A percentile compares a stretch with the other conserved stretches of the same genome.
These are phyloP conservation scores for Fagus crenata DNA, from an alignment of 306 rosid species.

Conservation along the genomic window DNA sequence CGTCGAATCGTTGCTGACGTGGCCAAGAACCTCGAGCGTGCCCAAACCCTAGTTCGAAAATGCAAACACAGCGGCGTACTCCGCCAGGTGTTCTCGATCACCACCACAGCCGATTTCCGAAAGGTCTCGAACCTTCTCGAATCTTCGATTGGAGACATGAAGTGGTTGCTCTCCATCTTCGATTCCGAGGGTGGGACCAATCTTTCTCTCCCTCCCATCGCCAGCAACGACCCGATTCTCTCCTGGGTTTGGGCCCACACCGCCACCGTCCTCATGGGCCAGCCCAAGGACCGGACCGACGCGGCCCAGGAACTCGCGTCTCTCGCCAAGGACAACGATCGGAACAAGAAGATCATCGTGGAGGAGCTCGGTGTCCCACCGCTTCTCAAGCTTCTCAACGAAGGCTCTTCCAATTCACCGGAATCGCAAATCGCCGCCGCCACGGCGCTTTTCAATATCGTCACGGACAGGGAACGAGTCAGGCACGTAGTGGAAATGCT, in stretches of 20 bases:
- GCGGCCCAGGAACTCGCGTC: constrained; percentile 58
- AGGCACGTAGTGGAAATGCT: constrained; percentile 29
- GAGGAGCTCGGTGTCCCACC: constrained; percentile 79
- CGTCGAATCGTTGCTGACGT: constrained; percentile 68
- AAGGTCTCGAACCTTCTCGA: constrained; percentile 61
- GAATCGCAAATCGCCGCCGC: constrained; percentile 80
- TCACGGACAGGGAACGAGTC: constrained; percentile 46
- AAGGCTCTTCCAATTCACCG: constrained; percentile 35
- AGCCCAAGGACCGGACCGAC: constrained; percentile 60
- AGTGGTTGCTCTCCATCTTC: constrained; percentile 64
- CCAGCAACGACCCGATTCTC: constrained; percentile 73
- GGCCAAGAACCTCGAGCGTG: constrained; percentile 59
- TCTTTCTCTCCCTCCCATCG: constrained; percentile 71
- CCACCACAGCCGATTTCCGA: constrained; percentile 59
- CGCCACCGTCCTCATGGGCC: constrained; percentile 73
- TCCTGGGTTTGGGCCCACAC: constrained; percentile 80
- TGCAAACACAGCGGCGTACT: constrained; percentile 66
- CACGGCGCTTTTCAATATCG: constrained; percentile 51
- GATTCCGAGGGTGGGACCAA: constrained; percentile 51
- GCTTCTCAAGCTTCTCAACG: constrained; percentile 68
- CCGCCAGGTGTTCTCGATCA: constrained; percentile 69
- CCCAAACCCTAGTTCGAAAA: constrained; percentile 55
- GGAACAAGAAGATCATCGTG: constrained; percentile 69
- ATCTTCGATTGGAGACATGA: constrained; percentile 72
- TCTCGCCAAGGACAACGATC: constrained; percentile 50